Percentiles rank a stretch among this genome's conserved stretches.
These are phyloP conservation scores for Salix purpurea DNA, from an alignment of 345 rosid species.

Conservation along the genomic window DNA sequence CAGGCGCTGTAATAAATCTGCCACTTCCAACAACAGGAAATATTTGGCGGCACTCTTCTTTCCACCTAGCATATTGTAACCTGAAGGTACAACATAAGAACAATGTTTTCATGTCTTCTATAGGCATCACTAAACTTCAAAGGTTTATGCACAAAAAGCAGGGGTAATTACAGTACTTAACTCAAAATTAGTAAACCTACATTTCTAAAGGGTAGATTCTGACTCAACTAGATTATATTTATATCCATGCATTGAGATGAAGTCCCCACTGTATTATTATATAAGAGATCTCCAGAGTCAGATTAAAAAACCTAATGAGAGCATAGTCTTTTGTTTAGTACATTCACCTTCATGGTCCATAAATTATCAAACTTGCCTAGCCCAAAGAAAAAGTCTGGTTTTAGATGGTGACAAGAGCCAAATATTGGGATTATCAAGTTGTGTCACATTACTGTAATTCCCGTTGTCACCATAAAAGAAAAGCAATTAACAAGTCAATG, in stretches of 20 bases:
- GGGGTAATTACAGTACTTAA: background rate
- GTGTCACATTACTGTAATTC: background rate
- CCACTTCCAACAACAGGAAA: slow-evolving; percentile 93
- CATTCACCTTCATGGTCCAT: background rate
- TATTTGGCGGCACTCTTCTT: slow-evolving; percentile 61
- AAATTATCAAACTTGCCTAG: background rate
- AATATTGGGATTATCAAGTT: background rate
- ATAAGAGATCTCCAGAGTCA: background rate
- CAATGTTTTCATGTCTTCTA: slow-evolving; percentile 1
- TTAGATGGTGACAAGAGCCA: background rate
- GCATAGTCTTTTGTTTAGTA: background rate
- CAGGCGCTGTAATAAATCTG: slow-evolving; percentile 80
- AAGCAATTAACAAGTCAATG: background rate
- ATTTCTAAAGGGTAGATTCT: background rate
- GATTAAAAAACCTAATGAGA: background rate
- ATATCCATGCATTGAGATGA: background rate
- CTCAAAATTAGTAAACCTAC: background rate
- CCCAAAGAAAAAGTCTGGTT: background rate
- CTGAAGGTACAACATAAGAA: slow-evolving; percentile 37
- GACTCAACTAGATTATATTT: background rate
- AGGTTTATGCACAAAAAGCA: background rate
- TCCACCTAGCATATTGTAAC: slow-evolving; percentile 69
- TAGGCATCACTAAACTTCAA: background rate
- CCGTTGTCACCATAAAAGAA: background rate
- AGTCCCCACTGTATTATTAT: background rate